Evolutionary conservation across 2,329 filamentous ascomycete genomes (phyloP).

Genomic region (Phialophora expanda): DNA sequence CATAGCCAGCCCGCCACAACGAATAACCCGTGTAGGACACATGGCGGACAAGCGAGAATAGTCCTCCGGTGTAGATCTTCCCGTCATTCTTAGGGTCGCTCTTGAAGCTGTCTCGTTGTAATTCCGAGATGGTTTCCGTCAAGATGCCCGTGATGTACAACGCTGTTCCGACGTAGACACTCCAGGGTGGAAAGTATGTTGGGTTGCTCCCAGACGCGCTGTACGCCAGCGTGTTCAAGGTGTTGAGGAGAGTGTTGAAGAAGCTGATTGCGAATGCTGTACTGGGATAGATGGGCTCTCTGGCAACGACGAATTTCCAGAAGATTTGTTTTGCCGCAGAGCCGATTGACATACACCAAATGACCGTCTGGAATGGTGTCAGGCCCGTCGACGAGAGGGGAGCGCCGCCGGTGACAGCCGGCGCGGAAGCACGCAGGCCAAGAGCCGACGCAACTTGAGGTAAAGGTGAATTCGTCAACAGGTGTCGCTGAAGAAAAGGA

Average conservation of each 20-base stretch:
- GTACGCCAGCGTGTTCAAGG: conserved; percentile 61
- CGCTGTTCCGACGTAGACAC: conserved; percentile 55
- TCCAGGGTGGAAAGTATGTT: conserved; percentile 24
- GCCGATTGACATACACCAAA: conserved; percentile 31
- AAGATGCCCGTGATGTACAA: conserved; percentile 60
- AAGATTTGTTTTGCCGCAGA: conserved; percentile 33
- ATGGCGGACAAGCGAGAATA: conserved; percentile 58
- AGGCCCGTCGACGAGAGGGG: conserved; percentile 19
- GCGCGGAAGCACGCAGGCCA: conserved; percentile 12
- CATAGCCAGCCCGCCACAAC: conserved; percentile 58
- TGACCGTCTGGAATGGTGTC: conserved; percentile 30
- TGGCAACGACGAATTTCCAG: conserved; percentile 23
- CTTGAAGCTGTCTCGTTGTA: conserved; percentile 62
- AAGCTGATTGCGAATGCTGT: conserved; percentile 53
- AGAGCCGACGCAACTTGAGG: conserved; percentile 17
- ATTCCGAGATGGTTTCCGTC: conserved; percentile 62
- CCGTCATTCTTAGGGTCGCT: conserved; percentile 57
- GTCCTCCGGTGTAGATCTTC: conserved; percentile 56
- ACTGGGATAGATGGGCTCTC: conserved; percentile 36
- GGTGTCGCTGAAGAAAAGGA: conserved; percentile 25
- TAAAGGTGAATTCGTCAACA: conserved; percentile 25
- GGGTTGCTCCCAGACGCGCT: conserved; percentile 48
- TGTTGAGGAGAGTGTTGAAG: conserved; percentile 63
- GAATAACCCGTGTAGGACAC: conserved; percentile 62
- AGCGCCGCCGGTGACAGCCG: conserved; percentile 21